A percentile compares a stretch with the other conserved stretches of the same genome.
Evolutionary conservation across 1,284 basidiomycete species (phyloP).

Genomic region (Leccinum subrobustum): DNA sequence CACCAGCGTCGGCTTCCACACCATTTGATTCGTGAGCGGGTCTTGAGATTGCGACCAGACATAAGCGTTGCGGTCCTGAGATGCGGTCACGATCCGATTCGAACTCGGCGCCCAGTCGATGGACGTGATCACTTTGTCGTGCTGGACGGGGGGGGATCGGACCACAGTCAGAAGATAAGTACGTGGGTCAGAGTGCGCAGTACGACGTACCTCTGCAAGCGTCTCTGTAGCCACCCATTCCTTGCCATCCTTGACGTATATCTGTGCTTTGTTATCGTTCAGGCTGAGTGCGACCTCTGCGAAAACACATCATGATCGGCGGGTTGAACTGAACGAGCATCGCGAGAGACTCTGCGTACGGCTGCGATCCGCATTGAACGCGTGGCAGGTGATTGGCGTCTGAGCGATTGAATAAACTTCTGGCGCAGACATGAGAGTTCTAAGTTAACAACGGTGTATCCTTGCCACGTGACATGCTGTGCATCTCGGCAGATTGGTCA

Average conservation of each 20-base stretch:
- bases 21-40: conserved; percentile 60
- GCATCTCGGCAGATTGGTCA: not conserved
- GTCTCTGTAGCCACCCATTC: conserved; percentile 82
- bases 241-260: conserved; percentile 66
- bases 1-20: conserved; percentile 98
- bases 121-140: conserved; percentile 97
- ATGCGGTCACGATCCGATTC: conserved; percentile 97
- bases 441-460: not conserved
- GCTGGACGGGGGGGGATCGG: conserved; percentile 48
- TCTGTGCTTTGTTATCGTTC: conserved; percentile 88
- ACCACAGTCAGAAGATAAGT: not conserved
- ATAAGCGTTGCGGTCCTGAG: conserved; percentile 98
- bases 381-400: conserved; percentile 85
- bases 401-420: conserved; percentile 80
- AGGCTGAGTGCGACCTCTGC: conserved; percentile 92
- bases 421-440: conserved; percentile 60
- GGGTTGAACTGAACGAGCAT: conserved; percentile 3
- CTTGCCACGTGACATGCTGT: not conserved
- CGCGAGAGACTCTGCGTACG: conserved; percentile 50
- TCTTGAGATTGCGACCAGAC: conserved; percentile 90
- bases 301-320: conserved; percentile 11
- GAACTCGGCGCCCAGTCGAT: conserved; percentile 98
- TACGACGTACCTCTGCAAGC: conserved; percentile 73
- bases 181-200: not conserved
- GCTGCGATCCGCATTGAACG: conserved; percentile 88